Evolutionary conservation across 1,284 basidiomycete genomes (phyloP), one percentile per base, ranked within the genome.

Genomic region (Tremellales sp.): DNA sequence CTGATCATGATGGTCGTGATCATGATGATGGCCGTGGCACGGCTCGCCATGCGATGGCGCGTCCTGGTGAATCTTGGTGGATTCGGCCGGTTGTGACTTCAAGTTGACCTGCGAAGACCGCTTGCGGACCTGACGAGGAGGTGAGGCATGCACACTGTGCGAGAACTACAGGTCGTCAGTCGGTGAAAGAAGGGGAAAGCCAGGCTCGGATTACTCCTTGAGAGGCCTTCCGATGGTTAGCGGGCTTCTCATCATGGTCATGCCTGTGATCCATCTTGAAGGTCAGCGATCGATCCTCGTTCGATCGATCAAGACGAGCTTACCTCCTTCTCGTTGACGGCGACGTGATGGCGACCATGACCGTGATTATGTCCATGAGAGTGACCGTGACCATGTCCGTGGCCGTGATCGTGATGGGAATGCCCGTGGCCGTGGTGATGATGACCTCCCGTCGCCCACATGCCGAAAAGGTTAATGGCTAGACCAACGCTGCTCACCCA

Each of bases 381-480:
- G 15, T 50, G 52, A 10, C 37, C 40, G 21, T 60, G 56, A 4
- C 22, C 27, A 49, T 61, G 56, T 7, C 56, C 53, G 45, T 60
- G 56, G 27, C 45, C 46, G 42, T 62, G 62, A 13, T 49, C 60
- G 49, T 64, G 62, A 75, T 89, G 87, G 8, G 64, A 58, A 46
- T 67, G 67, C 12, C 64, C 51, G 75, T 90, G 88, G 0, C 73
- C 73, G 48, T 75, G 74, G 71, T 91, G 88, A 68, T 89, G 87
- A 72, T 92, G 89, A 2, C 89, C 89, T 6, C 96, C 96, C 79
- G 96, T 99, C 0, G 96, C 96, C 73, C 93, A 92, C 93, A 99
- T 97, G 26, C 96, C 96, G 64, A 97, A 97, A 25, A 99, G 74
- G 71, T 99, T 99, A 50, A 99, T 93, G 1, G 78, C 87, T 10